Base-by-base conservation (phyloP, 352 stramenopile genomes). In the Phytophthora sansomeana region DNA sequence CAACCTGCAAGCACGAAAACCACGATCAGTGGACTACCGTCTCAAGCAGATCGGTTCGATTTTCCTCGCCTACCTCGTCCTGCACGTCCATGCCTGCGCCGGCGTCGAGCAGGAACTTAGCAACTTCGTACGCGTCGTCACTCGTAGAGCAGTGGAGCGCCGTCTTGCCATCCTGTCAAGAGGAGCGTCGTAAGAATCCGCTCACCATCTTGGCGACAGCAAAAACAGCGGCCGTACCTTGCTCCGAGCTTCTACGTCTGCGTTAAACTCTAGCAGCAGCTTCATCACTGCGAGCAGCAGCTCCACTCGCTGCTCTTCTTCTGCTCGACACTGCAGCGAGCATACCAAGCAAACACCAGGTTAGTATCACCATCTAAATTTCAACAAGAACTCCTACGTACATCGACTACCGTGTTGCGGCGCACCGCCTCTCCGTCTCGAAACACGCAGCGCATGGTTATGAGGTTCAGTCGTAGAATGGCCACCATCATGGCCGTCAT, bases 401-500 rank as follows among this genome's bases (percentile, higher is more conserved):
- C 71, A 17, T 78, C 51, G 14, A 75, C 53, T 1, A 75, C 53
- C 7, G 39, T 39, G 13, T 78, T 78, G 17, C 60, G 67, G 0
- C 39, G 57, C 11, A 78, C 52, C 7, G 58, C 57, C 3, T 57
- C 21, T 0, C 53, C 47, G 3, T 53, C 58, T 2, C 63, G 57
- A 10, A 75, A 50, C 3, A 78, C 42, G 11, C 66, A 73, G 48
- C 71, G 66, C 53, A 66, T 73, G 19, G 57, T 64, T 36, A 67
- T 54, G 28, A 78, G 42, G 33, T 53, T 72, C 7, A 63, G 67
- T 0, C 57, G 66, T 32, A 78, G 19, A 30, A 73, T 72, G 16
- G 62, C 35, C 24, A 78, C 47, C 66, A 75, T 78, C 17, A 72
- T 59, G 1, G 71, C 41, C 21, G 66, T 75, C 57, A 75, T 54